These are phyloP conservation scores for Juglanconis sp. DNA, from an alignment of 2,329 filamentous ascomycete species.

Conservation along the genomic window DNA sequence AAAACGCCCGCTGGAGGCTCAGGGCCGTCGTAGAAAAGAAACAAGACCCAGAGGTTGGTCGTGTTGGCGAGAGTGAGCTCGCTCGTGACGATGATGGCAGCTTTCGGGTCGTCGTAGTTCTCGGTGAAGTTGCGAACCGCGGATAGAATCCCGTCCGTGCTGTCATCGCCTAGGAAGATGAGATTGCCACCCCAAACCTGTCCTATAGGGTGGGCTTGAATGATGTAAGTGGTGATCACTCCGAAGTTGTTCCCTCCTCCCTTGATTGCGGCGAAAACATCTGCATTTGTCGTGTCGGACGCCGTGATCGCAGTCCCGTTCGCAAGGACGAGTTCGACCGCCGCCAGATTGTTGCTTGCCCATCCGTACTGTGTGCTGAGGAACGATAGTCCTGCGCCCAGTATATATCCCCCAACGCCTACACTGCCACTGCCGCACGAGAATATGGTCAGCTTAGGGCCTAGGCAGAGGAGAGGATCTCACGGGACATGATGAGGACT, in stretches of 20 bases:
- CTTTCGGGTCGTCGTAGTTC: conserved; percentile 57
- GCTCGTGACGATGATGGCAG: conserved; percentile 56
- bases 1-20: conserved; percentile 51
- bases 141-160: conserved; percentile 31
- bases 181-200: conserved; percentile 42
- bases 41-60: conserved; percentile 56
- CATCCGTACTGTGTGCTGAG: conserved; percentile 50
- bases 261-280: conserved; percentile 51
- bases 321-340: conserved; percentile 51
- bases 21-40: conserved; percentile 61
- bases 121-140: conserved; percentile 50
- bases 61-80: conserved; percentile 41
- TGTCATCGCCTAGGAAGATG: conserved; percentile 30
- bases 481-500: background rate
- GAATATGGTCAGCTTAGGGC: background rate
- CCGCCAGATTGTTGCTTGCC: conserved; percentile 45
- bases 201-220: conserved; percentile 39
- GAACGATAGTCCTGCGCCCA: conserved; percentile 53
- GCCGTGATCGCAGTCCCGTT: conserved; percentile 46
- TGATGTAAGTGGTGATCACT: conserved; percentile 43
- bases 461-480: background rate
- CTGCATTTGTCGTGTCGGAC: conserved; percentile 37
- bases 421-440: conserved; percentile 31
- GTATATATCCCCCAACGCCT: conserved; percentile 46
- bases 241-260: conserved; percentile 58